Base-by-base conservation (phyloP, 495 filamentous ascomycete species). In the Lichina pygmaea region DNA sequence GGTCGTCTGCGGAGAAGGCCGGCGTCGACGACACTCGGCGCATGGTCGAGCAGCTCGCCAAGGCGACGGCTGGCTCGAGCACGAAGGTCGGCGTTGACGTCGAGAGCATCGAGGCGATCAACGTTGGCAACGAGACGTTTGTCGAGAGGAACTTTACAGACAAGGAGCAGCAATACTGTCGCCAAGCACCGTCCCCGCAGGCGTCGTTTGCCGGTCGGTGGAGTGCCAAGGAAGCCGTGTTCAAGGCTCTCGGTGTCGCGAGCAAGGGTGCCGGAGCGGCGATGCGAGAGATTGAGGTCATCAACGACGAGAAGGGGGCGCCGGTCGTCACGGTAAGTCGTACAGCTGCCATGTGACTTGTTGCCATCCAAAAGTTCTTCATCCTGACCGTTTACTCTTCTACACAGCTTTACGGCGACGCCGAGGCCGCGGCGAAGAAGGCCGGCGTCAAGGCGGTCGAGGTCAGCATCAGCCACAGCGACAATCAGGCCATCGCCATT, bases 151-250 rank as follows among this genome's bases (percentile, higher is more conserved):
- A 99, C 62, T 99, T 95, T 62, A 94, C 86, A 2, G 56, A 65
- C 13, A 61, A 59, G 17, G 89, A 99, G 63, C 73, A 81, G 52
- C 68, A 70, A 44, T 92, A 94, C 62, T 95, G 91, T 65, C 68
- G 64, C 44, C 75, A 78, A 56, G 81, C 83, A 31, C 60, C 79
- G 39, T 69, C 66, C 51, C 75, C 84, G 1, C 81, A 83, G 53
- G 74, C 82, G 42, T 81, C 78, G 38, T 94, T 93, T 61, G 80
- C 89, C 0, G 89, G 89, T 12, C 72, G 82, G 47, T 99, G 89
- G 89, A 82, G 75, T 51, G 89, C 89, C 4, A 99, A 99, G 62
- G 89, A 99, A 64, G 89, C 86, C 6, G 84, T 99, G 6, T 99
- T 99, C 66, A 99, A 99, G 68, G 78, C 80, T 10, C 63, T 99